A percentile compares a stretch with the other conserved stretches of the same genome.
These are phyloP conservation scores for Urochloa ruziziensis DNA, from an alignment of 176 grass and related monocot genomes.

Conservation along the genomic window DNA sequence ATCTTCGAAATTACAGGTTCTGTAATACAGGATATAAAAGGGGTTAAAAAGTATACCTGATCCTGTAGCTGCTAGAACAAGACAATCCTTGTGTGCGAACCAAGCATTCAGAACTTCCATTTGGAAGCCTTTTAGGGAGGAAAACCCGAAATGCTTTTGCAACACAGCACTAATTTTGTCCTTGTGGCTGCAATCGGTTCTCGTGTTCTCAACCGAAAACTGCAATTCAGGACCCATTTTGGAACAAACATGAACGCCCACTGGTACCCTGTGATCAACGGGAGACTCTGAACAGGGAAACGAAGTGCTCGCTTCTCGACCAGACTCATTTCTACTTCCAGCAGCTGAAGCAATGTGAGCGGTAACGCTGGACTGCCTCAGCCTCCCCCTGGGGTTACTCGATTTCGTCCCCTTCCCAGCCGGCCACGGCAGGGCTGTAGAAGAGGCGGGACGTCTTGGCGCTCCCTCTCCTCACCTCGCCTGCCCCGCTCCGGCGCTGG, in stretches of 20 bases:
- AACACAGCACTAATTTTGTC: slow-evolving; percentile 46
- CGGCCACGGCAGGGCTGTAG: background rate
- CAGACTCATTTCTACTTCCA: slow-evolving; percentile 15
- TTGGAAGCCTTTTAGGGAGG: slow-evolving; percentile 72
- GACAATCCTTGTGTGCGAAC: slow-evolving; percentile 65
- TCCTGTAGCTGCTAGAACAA: slow-evolving; percentile 91
- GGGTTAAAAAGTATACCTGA: slow-evolving; percentile 47
- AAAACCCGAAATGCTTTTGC: slow-evolving; percentile 71
- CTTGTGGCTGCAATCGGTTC: background rate
- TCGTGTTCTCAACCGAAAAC: background rate
- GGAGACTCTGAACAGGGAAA: slow-evolving; percentile 34
- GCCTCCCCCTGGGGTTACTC: slow-evolving; percentile 26
- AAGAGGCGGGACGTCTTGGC: background rate
- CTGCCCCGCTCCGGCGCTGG: slow-evolving; percentile 2
- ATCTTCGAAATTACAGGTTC: background rate
- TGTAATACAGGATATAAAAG: too few species aligned
- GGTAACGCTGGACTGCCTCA: slow-evolving; percentile 70
- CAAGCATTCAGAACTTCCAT: slow-evolving; percentile 84
- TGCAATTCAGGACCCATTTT: background rate
- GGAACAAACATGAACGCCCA: background rate
- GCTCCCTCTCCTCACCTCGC: background rate
- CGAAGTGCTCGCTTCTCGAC: slow-evolving; percentile 10
- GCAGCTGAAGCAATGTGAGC: slow-evolving; percentile 39
- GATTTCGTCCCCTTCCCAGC: background rate
- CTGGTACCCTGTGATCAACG: background rate